Evolutionary conservation across 1,139 yeast genomes (phyloP), one percentile per base, ranked within the genome.

Genomic region (Geotrichum histeridarum): DNA sequence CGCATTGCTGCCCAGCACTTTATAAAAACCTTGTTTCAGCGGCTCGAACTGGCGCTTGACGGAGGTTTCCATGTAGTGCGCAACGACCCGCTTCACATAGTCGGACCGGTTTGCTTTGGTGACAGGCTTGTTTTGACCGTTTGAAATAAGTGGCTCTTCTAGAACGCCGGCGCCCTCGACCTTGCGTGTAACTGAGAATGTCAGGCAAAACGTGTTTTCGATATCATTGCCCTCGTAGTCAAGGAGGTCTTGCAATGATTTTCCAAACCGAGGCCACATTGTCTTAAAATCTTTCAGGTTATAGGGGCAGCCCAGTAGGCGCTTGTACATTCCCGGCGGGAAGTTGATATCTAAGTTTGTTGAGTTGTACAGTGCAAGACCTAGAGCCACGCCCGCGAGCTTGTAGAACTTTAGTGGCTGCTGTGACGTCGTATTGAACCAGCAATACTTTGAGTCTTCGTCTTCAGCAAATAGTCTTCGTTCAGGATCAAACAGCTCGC

Each of bases 321-420:
- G 78, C 70, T 89, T 91, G 70, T 86, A 93, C 50, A 90, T 70
- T 0, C 86, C 87, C 42, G 75, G 72, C 0, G 98, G 96, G 58
- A 93, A 82, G 51, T 79, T 79, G 53, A 91, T 73, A 64, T 90
- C 96, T 50, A 93, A 72, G 49, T 90, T 89, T 0, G 91, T 86
- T 0, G 96, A 86, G 68, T 93, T 93, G 68, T 88, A 90, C 44
- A 93, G 82, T 0, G 98, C 97, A 63, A 93, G 76, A 0, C 97
- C 98, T 48, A 93, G 71, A 0, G 90, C 83, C 0, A 88, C 87
- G 0, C 98, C 98, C 56, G 90, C 84, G 46, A 89, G 73, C 64
- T 81, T 84, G 68, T 84, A 91, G 63, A 79, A 75, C 56, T 80
- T 84, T 27, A 64, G 51, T 7, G 77, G 66, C 56, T 77, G 76